Evolutionary conservation across 2,329 filamentous ascomycete genomes (phyloP).

Genomic region (Penicillium expansum): DNA sequence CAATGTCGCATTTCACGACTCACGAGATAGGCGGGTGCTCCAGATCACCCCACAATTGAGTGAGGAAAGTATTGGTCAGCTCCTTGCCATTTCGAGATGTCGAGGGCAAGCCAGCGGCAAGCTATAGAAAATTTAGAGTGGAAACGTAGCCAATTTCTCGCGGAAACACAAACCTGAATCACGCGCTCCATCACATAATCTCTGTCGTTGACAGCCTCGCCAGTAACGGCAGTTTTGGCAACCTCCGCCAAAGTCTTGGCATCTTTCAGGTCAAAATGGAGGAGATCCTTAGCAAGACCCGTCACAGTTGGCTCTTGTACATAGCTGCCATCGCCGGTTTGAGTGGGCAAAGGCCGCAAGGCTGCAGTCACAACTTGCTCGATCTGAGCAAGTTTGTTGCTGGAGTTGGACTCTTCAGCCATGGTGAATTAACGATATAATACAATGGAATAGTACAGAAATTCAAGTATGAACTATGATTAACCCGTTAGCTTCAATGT

Average conservation of each 20-base stretch:
- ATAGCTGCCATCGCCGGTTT: constrained; percentile 44
- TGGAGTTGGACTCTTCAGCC: constrained; percentile 19
- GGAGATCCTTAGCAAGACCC: constrained; percentile 46
- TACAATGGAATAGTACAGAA: neutral
- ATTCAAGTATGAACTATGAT: neutral
- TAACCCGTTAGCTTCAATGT: neutral
- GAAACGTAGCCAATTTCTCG: neutral
- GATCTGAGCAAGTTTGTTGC: constrained; percentile 39
- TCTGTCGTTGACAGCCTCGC: constrained; percentile 59
- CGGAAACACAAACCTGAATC: constrained; percentile 41
- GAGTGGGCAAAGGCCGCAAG: constrained; percentile 41
- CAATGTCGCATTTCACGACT: constrained; percentile 22
- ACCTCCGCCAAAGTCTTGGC: constrained; percentile 42
- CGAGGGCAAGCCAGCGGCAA: constrained; percentile 38
- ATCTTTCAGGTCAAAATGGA: constrained; percentile 47
- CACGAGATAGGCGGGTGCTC: constrained; percentile 54
- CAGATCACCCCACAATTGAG: constrained; percentile 54
- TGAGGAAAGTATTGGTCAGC: constrained; percentile 53
- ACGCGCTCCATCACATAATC: constrained; percentile 60
- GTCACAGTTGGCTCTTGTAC: constrained; percentile 34
- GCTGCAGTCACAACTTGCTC: constrained; percentile 43
- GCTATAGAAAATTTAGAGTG: constrained; percentile 21
- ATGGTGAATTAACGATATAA: constrained; percentile 15
- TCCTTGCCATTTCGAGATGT: constrained; percentile 34
- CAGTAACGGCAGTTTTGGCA: constrained; percentile 45